phyloP scores from a whole-genome alignment of 2,329 filamentous ascomycete genomes.

The Clarireedia paspali region DNA sequence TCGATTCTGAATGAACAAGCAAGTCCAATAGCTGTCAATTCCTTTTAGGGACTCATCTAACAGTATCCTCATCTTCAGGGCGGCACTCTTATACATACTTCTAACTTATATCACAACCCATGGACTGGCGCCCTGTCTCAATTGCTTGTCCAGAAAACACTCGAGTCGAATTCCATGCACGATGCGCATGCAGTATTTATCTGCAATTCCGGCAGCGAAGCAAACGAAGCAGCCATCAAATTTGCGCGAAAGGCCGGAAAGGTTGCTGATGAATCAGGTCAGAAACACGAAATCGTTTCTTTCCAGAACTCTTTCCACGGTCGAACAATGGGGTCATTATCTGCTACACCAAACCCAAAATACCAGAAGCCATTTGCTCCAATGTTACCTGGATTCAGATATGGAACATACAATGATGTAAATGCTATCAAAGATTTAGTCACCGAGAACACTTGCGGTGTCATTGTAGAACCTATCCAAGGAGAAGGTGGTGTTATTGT shows the following conservation, averaged over 20 bases:
- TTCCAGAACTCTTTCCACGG: constrained; percentile 94
- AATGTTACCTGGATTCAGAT: constrained; percentile 89
- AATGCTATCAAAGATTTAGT: constrained; percentile 64
- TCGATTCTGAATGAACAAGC: constrained; percentile 73
- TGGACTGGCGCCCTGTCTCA: constrained; percentile 90
- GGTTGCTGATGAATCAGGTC: constrained; percentile 58
- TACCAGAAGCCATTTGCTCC: constrained; percentile 93
- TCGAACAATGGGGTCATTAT: constrained; percentile 88
- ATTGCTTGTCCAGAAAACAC: constrained; percentile 73
- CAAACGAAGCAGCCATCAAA: constrained; percentile 96
- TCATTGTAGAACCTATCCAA: constrained; percentile 95
- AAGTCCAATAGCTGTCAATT: constrained; percentile 13
- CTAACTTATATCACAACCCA: constrained; percentile 94
- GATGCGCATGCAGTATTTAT: constrained; percentile 76
- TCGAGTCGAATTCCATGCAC: constrained; percentile 73
- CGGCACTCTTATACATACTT: constrained; percentile 78
- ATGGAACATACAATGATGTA: constrained; percentile 80
- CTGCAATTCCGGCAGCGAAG: constrained; percentile 93
- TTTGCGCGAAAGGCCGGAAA: constrained; percentile 91
- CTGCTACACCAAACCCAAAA: constrained; percentile 96
- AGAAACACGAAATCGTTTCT: constrained; percentile 78
- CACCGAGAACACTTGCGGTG: constrained; percentile 80
- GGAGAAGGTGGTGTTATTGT: constrained; percentile 90
- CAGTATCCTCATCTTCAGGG: constrained; percentile 37
- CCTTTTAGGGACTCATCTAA: background rate